Evolutionary conservation across 306 rosid genomes (phyloP).

Genomic region (Quercus engelmannii): DNA sequence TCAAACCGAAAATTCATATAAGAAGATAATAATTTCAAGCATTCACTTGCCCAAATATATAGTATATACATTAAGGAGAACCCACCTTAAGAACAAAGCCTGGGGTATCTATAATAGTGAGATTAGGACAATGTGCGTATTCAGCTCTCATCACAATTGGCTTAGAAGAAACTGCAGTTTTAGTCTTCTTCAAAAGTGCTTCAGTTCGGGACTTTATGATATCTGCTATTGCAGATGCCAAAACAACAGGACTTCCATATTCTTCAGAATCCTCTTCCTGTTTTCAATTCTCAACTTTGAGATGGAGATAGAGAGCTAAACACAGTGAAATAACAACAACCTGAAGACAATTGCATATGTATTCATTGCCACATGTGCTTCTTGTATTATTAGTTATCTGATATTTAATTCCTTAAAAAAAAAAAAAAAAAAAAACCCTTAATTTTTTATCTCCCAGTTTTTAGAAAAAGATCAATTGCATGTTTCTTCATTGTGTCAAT

Average conservation of each 20-base stretch:
- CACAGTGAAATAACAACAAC: not conserved
- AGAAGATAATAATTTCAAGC: constrained; percentile 8
- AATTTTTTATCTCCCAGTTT: not conserved
- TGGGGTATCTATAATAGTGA: constrained; percentile 95
- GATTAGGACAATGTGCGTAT: constrained; percentile 91
- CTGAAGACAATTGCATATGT: not conserved
- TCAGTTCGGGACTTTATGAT: constrained; percentile 81
- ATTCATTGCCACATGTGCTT: not conserved
- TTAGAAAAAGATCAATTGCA: not conserved
- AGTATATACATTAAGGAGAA: not conserved
- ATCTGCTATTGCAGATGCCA: constrained; percentile 81
- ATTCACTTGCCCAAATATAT: not conserved
- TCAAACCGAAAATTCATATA: not conserved
- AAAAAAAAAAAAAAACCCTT: not conserved
- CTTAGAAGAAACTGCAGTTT: constrained; percentile 80
- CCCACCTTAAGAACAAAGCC: constrained; percentile 96
- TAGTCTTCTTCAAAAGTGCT: constrained; percentile 67
- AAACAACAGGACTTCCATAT: constrained; percentile 74
- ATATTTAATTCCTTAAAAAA: not conserved
- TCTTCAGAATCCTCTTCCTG: constrained; percentile 98
- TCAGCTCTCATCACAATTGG: constrained; percentile 96
- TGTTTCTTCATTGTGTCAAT: not conserved
- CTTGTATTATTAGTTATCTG: no score
- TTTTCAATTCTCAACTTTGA: constrained; percentile 14
- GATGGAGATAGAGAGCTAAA: not conserved